Evolutionary conservation across 345 rosid species (phyloP).

Genomic region (Linum trigynum): DNA sequence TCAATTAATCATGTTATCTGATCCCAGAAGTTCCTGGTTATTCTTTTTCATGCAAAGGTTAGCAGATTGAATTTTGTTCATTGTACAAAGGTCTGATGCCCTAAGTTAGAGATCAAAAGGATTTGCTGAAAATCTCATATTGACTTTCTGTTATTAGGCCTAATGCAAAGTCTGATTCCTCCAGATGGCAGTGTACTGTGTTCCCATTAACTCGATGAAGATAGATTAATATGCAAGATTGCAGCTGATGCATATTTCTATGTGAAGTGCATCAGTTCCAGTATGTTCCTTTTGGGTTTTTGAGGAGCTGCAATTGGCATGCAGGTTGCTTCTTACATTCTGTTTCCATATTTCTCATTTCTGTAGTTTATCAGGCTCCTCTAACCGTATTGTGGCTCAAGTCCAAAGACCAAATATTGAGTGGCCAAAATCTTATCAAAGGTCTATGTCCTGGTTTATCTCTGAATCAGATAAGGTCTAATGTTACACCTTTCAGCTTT

Average conservation of each 20-base stretch:
- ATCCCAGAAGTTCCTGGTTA: not conserved
- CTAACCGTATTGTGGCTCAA: constrained; percentile 59
- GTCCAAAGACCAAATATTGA: constrained; percentile 72
- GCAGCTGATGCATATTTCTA: not conserved
- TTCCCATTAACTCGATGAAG: not conserved
- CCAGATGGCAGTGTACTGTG: not conserved
- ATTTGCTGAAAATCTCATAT: no score
- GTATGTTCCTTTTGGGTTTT: not conserved
- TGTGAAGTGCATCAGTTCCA: not conserved
- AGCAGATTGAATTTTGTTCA: not conserved
- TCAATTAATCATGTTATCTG: not conserved
- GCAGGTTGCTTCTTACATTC: constrained; percentile 63
- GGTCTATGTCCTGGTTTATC: constrained; percentile 34
- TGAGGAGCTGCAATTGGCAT: constrained; percentile 5
- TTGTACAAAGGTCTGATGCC: not conserved
- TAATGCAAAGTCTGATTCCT: no score
- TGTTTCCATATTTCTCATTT: constrained; percentile 6
- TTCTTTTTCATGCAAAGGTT: no score
- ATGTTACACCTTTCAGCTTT: constrained; percentile 11
- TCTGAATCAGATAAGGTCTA: constrained; percentile 3
- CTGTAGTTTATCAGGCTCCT: constrained; percentile 64
- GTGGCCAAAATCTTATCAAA: constrained; percentile 87
- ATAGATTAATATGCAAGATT: not conserved
- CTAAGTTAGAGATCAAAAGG: no score
- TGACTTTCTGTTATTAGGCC: no score